Conservation (phyloP, 2,329 filamentous ascomycete genomes). For the Thermochaetoides dissita region DNA sequence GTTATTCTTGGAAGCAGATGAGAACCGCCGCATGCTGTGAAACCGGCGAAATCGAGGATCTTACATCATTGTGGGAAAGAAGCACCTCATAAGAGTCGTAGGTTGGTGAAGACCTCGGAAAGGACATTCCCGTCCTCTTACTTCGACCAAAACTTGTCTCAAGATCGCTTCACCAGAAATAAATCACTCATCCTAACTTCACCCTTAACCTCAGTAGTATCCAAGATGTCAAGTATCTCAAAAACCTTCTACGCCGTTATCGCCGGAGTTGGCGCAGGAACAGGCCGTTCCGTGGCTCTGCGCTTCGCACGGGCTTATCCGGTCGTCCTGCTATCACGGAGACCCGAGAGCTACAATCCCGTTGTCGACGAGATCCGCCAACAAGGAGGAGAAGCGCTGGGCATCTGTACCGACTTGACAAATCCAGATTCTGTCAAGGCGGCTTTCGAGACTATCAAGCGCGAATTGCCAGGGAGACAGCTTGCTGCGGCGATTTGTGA, state of each 20-base stretch:
- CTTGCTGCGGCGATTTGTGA: slow-evolving; percentile 49
- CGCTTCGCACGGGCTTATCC: slow-evolving; percentile 53
- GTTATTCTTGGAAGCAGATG: no score
- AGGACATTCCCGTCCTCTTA: no score
- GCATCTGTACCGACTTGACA: slow-evolving; percentile 53
- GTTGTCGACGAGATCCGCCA: slow-evolving; percentile 55
- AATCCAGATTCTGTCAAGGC: slow-evolving; percentile 34
- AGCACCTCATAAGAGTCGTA: no score
- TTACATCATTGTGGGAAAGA: no score
- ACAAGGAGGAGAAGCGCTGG: slow-evolving; percentile 54
- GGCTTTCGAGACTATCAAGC: slow-evolving; percentile 49
- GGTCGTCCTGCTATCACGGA: slow-evolving; percentile 61
- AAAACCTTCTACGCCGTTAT: slow-evolving; percentile 48
- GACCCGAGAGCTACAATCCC: slow-evolving; percentile 47
- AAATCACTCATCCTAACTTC: background rate
- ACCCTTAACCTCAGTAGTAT: background rate
- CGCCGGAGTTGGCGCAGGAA: slow-evolving; percentile 61
- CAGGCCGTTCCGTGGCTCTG: slow-evolving; percentile 30
- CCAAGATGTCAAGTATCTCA: slow-evolving; percentile 15
- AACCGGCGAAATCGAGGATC: no score
- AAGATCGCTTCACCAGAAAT: background rate
- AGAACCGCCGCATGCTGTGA: no score
- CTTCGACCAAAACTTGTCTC: no score
- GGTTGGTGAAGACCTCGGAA: no score
- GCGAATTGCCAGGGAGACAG: slow-evolving; percentile 40